Evolutionary conservation across 2,329 filamentous ascomycete species (phyloP), one percentile per base, ranked within the genome.

Genomic region (Trichoderma semiorbis): DNA sequence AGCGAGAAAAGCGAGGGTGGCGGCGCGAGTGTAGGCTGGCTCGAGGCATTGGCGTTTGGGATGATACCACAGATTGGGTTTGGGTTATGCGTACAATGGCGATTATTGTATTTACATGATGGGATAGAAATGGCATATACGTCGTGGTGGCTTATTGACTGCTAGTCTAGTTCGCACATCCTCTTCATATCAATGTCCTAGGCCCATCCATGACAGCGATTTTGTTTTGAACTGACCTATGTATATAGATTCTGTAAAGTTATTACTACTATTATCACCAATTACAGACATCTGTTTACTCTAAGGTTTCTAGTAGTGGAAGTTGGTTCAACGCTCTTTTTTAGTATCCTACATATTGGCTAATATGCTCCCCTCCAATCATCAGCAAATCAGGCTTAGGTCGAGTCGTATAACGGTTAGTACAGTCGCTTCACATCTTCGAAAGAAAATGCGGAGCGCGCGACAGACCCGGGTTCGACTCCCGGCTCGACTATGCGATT

Each of bases 1-100:
- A 60, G 87, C 86, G 2, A 84, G 88, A 73, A 83, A 82, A 74
- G 87, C 85, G 32, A 84, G 89, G 72, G 78, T 88, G 74, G 81
- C 84, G 8, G 82, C 81, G 14, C 77, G 78, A 65, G 74, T 69
- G 28, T 82, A 79, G 34, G 36, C n/a, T 47, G 64, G 53, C 12
- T 21, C 28, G 39, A 28, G 58, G 66, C 50, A 32, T 69, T 70
- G 66, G 76, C 76, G 76, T 77, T 77, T 70, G 74, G 62, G 71
- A 79, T 72, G 76, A 78, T 79, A 79, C 76, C 77, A 77, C 63
- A 74, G 12, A 6, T 68, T 47, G 30, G 30, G 28, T 12, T 58
- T 58, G n/a, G 43, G 43, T 50, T 21, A 47, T 12, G 43, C 6
- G 11, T 53, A 14, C 8, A 53, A 24, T 53, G 47, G 21, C 47